These are phyloP conservation scores for Erysimum cheiri DNA, from an alignment of 441 rosid species.

Conservation along the genomic window DNA sequence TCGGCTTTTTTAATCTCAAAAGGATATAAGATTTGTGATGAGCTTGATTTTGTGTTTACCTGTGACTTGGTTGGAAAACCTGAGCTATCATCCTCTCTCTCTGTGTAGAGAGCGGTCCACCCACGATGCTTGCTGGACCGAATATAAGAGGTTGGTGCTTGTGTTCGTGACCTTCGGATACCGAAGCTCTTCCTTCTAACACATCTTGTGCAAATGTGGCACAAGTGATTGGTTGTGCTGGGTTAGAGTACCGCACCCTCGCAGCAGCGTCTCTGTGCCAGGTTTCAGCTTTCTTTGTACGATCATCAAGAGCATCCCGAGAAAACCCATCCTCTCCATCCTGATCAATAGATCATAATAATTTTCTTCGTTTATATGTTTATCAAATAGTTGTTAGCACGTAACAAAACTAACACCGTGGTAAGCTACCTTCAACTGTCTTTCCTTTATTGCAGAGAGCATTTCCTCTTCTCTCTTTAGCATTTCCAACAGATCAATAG, in stretches of 20 bases:
- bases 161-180: slow-evolving; percentile 80
- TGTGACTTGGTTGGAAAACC: slow-evolving; percentile 86
- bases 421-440: slow-evolving; percentile 63
- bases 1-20: background rate
- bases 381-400: background rate
- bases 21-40: background rate
- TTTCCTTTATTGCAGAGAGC: slow-evolving; percentile 85
- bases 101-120: slow-evolving; percentile 65
- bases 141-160: slow-evolving; percentile 91
- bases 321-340: slow-evolving; percentile 77
- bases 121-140: slow-evolving; percentile 87
- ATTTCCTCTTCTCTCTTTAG: slow-evolving; percentile 86
- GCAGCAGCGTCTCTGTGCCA: slow-evolving; percentile 92
- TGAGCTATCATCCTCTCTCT: slow-evolving; percentile 88
- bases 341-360: slow-evolving; percentile 44
- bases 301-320: slow-evolving; percentile 75
- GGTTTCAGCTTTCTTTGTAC: slow-evolving; percentile 74
- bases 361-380: slow-evolving; percentile 15
- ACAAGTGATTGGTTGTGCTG: slow-evolving; percentile 88
- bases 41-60: slow-evolving; percentile 52
- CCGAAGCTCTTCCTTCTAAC: slow-evolving; percentile 88
- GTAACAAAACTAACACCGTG: background rate
- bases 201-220: slow-evolving; percentile 99
- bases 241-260: slow-evolving; percentile 64
- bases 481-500: slow-evolving; percentile 84